These are phyloP conservation scores for Astrephomene gubernaculifera DNA, from an alignment of 139 green algal genomes.

Conservation along the genomic window DNA sequence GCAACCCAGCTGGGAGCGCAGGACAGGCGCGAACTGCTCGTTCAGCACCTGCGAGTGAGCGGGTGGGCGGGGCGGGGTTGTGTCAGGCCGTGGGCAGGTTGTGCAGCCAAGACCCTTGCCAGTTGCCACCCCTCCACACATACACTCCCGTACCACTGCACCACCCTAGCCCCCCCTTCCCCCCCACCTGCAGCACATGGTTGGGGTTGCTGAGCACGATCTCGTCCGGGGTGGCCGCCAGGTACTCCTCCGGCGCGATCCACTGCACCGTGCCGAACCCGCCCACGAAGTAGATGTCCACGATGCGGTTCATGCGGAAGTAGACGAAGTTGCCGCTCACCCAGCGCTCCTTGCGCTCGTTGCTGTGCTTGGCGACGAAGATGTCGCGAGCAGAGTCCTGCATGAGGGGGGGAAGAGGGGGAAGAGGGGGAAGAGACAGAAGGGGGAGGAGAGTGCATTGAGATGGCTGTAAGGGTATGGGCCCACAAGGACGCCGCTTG, in stretches of 20 bases:
- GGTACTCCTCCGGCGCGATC: slow-evolving; percentile 94
- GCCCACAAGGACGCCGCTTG: too few relatives aligned
- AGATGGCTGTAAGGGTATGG: too few relatives aligned
- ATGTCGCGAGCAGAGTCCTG: slow-evolving; percentile 69
- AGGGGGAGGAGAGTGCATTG: not conserved
- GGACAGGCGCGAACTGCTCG: slow-evolving; percentile 60
- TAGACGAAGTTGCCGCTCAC: slow-evolving; percentile 84
- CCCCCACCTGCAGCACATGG: slow-evolving; percentile 71
- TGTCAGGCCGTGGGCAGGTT: too few relatives aligned
- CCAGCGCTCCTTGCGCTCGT: slow-evolving; percentile 75
- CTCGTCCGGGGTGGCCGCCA: slow-evolving; percentile 78
- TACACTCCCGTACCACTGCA: too few relatives aligned
- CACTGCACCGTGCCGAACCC: slow-evolving; percentile 85
- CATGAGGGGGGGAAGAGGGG: not conserved
- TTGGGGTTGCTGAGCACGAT: slow-evolving; percentile 72
- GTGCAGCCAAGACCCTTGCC: too few relatives aligned
- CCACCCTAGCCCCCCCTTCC: not conserved
- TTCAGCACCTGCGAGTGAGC: slow-evolving; percentile 73
- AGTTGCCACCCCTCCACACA: too few relatives aligned
- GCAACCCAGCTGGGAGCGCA: slow-evolving; percentile 69
- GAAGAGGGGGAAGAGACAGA: not conserved
- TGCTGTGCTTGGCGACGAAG: slow-evolving; percentile 86
- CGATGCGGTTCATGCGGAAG: slow-evolving; percentile 95
- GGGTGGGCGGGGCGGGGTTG: not conserved
- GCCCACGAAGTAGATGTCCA: slow-evolving; percentile 98